Percentiles rank a stretch among this genome's conserved stretches.
Conservation (phyloP, 495 filamentous ascomycete species). For the Neurospora sp. region DNA sequence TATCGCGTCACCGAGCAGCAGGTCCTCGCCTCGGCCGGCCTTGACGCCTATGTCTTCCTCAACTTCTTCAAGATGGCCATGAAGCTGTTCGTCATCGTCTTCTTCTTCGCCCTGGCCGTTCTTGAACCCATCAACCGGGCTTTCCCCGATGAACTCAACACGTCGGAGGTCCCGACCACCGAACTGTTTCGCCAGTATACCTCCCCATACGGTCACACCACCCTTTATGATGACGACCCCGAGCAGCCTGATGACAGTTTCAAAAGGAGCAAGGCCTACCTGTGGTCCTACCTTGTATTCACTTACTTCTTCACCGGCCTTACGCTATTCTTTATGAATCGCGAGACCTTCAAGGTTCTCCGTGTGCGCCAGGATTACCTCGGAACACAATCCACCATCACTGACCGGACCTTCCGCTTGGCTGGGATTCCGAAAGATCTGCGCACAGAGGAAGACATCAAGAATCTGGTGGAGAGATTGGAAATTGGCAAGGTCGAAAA, state of each 20-base stretch:
- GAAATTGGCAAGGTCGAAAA: conserved; percentile 89
- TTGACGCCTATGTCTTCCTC: conserved; percentile 94
- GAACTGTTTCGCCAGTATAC: conserved; percentile 7
- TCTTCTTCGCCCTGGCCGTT: conserved; percentile 68
- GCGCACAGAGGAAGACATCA: conserved; percentile 71
- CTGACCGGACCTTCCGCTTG: conserved; percentile 84
- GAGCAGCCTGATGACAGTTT: conserved; percentile 25
- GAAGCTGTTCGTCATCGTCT: conserved; percentile 64
- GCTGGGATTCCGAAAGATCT: conserved; percentile 80
- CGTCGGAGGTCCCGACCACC: not conserved
- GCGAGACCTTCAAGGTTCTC: conserved; percentile 75
- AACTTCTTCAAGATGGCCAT: conserved; percentile 91
- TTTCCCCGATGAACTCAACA: conserved; percentile 25
- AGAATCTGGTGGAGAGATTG: conserved; percentile 75
- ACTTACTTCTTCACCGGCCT: conserved; percentile 82
- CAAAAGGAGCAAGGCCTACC: conserved; percentile 40
- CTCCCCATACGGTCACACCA: not conserved
- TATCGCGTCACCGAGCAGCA: conserved; percentile 83
- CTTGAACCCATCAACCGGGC: conserved; percentile 78
- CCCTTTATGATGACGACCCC: not conserved
- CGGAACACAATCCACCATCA: conserved; percentile 84
- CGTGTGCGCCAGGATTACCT: conserved; percentile 81
- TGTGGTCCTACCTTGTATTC: conserved; percentile 92
- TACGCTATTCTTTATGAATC: conserved; percentile 71
- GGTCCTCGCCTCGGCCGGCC: conserved; percentile 77